Percentiles rank a stretch among this genome's conserved stretches.
phyloP scores from a whole-genome alignment of 345 rosid species.

The Salix arbutifolia region DNA sequence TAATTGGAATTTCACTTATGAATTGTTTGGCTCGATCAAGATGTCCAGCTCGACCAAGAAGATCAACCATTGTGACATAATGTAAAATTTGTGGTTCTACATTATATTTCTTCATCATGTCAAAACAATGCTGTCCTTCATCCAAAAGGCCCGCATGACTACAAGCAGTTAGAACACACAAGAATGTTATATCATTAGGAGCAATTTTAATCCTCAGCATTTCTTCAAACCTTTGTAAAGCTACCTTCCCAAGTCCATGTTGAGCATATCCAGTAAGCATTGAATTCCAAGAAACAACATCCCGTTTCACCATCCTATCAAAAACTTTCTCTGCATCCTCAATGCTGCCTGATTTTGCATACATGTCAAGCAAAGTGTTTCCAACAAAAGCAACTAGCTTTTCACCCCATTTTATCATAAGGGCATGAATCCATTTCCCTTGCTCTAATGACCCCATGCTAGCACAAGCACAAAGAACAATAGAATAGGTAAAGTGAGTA shows the following conservation, averaged over 20 bases:
- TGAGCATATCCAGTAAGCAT: constrained; percentile 52
- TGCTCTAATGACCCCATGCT: constrained; percentile 56
- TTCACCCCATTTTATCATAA: constrained; percentile 51
- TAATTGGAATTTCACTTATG: constrained; percentile 49
- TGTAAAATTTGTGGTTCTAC: constrained; percentile 41
- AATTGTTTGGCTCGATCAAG: constrained; percentile 44
- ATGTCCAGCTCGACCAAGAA: constrained; percentile 61
- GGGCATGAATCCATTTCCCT: constrained; percentile 66
- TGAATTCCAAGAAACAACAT: constrained; percentile 62
- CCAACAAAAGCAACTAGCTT: constrained; percentile 54
- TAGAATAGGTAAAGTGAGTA: constrained; percentile 50
- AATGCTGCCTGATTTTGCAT: constrained; percentile 60
- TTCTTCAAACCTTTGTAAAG: constrained; percentile 38
- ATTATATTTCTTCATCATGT: constrained; percentile 43
- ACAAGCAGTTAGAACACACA: constrained; percentile 59
- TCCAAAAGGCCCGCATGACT: constrained; percentile 58
- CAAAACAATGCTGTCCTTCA: constrained; percentile 49
- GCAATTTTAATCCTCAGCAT: constrained; percentile 39
- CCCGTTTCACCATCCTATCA: constrained; percentile 40
- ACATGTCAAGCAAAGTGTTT: constrained; percentile 61
- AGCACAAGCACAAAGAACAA: constrained; percentile 49
- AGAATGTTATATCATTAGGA: constrained; percentile 56
- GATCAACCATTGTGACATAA: constrained; percentile 56
- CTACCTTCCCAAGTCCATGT: constrained; percentile 46
- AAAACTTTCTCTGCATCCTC: constrained; percentile 51